Percentiles rank a stretch among this genome's conserved stretches.
These are phyloP conservation scores for Agastache rugosa DNA, from an alignment of 257 asterid genomes.

Conservation along the genomic window DNA sequence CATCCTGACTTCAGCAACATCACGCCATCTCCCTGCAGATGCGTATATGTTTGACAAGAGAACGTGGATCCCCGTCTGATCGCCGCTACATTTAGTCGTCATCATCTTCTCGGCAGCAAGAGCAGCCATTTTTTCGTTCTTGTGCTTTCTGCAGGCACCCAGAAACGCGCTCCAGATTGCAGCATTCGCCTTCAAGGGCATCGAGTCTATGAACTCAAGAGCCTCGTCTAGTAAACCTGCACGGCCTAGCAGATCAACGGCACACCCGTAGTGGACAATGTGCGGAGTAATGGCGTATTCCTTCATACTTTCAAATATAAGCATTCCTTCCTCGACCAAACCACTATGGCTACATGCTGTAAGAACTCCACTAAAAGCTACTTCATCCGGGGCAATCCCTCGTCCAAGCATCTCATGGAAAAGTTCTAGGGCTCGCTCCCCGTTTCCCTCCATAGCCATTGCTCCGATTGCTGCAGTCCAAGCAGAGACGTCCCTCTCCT, in stretches of 20 bases:
- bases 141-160: slow-evolving; percentile 52
- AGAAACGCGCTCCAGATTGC: slow-evolving; percentile 56
- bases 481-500: slow-evolving; percentile 54
- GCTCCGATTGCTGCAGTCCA: slow-evolving; percentile 70
- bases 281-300: slow-evolving; percentile 43
- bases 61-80: slow-evolving; percentile 54
- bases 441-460: slow-evolving; percentile 63
- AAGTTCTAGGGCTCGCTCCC: slow-evolving; percentile 49
- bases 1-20: slow-evolving; percentile 57
- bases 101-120: slow-evolving; percentile 39
- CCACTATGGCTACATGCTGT: slow-evolving; percentile 66
- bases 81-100: slow-evolving; percentile 16
- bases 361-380: slow-evolving; percentile 53
- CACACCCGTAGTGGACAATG: slow-evolving; percentile 56
- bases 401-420: slow-evolving; percentile 49
- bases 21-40: slow-evolving; percentile 54
- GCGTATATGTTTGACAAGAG: slow-evolving; percentile 62
- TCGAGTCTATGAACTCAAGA: slow-evolving; percentile 40
- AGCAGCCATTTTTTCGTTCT: slow-evolving; percentile 45
- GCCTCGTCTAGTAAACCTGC: slow-evolving; percentile 58
- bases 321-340: slow-evolving; percentile 55
- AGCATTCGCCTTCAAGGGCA: slow-evolving; percentile 53
- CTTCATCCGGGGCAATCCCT: slow-evolving; percentile 49
- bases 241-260: slow-evolving; percentile 61
- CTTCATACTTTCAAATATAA: slow-evolving; percentile 43